Percentiles rank a stretch among this genome's conserved stretches.
These are phyloP conservation scores for Spathaspora sp. DNA, from an alignment of 1,139 yeast species.

Conservation along the genomic window DNA sequence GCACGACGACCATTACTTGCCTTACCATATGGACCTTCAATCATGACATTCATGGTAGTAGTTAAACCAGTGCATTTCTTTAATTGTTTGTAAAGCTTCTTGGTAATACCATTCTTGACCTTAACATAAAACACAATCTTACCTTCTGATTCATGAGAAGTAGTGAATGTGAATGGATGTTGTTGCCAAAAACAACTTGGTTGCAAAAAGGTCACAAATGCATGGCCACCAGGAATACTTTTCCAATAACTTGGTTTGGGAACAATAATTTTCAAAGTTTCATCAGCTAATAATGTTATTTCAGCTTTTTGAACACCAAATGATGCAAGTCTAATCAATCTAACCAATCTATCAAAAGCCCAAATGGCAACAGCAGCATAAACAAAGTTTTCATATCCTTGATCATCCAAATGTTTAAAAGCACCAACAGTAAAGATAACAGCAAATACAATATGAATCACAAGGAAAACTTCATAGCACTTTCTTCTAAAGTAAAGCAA, in stretches of 20 bases:
- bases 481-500: slow-evolving; percentile 35
- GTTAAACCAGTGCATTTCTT: slow-evolving; percentile 23
- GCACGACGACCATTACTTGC: slow-evolving; percentile 26
- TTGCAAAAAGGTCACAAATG: slow-evolving; percentile 42
- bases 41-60: slow-evolving; percentile 26
- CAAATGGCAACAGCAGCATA: slow-evolving; percentile 41
- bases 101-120: slow-evolving; percentile 36
- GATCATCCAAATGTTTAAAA: slow-evolving; percentile 33
- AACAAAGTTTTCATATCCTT: slow-evolving; percentile 36
- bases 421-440: slow-evolving; percentile 36
- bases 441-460: slow-evolving; percentile 39
- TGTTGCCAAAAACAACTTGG: slow-evolving; percentile 45
- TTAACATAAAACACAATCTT: slow-evolving; percentile 28
- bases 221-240: slow-evolving; percentile 48
- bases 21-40: slow-evolving; percentile 42
- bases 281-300: slow-evolving; percentile 34
- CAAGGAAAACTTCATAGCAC: slow-evolving; percentile 41
- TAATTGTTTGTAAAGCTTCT: slow-evolving; percentile 27
- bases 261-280: slow-evolving; percentile 38
- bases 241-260: slow-evolving; percentile 40
- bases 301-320: slow-evolving; percentile 39
- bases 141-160: slow-evolving; percentile 20
- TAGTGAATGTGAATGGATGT: slow-evolving; percentile 36
- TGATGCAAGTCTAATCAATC: slow-evolving; percentile 27
- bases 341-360: slow-evolving; percentile 37